A percentile compares a stretch with the other conserved stretches of the same genome.
Evolutionary conservation across 768 basidiomycete genomes (phyloP).

Genomic region (Mycena capillaripes): DNA sequence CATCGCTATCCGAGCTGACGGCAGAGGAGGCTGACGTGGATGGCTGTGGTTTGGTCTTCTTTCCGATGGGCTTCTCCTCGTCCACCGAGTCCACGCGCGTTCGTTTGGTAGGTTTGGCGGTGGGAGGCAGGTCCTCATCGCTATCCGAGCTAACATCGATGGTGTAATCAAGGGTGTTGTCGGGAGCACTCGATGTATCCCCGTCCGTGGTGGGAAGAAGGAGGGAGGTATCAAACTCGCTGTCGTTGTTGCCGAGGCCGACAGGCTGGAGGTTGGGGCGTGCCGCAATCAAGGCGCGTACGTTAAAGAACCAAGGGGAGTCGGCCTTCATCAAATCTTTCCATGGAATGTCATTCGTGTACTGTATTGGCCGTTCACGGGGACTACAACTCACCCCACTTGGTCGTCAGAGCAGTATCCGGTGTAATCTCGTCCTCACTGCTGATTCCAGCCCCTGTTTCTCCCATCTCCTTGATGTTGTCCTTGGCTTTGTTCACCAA

Average conservation of each 20-base stretch:
- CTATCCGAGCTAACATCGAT: too few relatives aligned
- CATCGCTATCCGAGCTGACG: too few relatives aligned
- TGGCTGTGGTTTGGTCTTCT: slow-evolving; percentile 5
- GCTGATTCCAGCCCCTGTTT: background rate
- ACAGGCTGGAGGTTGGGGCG: slow-evolving; percentile 36
- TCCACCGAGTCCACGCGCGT: background rate
- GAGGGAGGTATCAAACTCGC: background rate
- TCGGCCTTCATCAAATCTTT: background rate
- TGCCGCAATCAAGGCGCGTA: background rate
- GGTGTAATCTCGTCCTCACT: background rate
- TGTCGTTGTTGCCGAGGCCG: too few relatives aligned
- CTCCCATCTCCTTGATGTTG: background rate
- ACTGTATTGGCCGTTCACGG: background rate
- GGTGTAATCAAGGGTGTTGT: too few relatives aligned
- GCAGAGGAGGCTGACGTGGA: background rate
- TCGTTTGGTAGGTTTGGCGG: background rate
- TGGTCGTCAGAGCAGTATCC: background rate
- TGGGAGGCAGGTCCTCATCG: background rate
- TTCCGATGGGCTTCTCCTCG: background rate
- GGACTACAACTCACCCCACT: background rate
- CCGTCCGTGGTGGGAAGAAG: background rate
- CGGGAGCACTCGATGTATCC: background rate
- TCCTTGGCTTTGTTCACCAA: background rate
- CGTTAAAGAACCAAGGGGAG: background rate
- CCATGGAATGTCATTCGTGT: too few relatives aligned